phyloP scores from a whole-genome alignment of 257 asterid species.

The Thymus mandschuricus region DNA sequence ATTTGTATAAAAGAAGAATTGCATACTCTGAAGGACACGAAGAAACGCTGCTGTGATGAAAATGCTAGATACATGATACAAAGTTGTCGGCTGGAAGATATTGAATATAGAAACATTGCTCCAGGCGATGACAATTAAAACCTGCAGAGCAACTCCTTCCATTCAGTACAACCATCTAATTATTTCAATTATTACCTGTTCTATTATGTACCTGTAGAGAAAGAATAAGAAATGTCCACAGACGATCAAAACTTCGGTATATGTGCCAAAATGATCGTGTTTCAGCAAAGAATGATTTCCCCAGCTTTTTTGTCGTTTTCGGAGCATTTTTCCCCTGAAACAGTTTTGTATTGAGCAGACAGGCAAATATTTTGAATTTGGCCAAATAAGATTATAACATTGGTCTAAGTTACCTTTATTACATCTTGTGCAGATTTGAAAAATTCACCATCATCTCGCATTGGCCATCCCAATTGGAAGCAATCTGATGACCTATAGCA shows the following conservation, averaged over 20 bases:
- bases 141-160: conserved; percentile 52
- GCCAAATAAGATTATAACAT: conserved; percentile 9
- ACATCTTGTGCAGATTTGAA: conserved; percentile 67
- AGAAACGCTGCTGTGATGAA: conserved; percentile 90
- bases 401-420: conserved; percentile 48
- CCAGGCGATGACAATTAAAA: conserved; percentile 82
- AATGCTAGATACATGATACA: conserved; percentile 74
- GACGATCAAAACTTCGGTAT: conserved; percentile 92
- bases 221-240: conserved; percentile 90
- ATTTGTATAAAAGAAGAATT: conserved; percentile 23
- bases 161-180: conserved; percentile 31
- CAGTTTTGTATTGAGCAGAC: conserved; percentile 36
- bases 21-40: conserved; percentile 89
- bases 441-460: conserved; percentile 95
- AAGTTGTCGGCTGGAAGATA: conserved; percentile 58
- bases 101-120: conserved; percentile 60
- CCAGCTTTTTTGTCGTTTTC: conserved; percentile 56
- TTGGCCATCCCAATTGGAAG: conserved; percentile 98
- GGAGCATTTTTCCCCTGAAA: conserved; percentile 73
- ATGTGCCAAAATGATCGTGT: conserved; percentile 96
- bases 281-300: conserved; percentile 93
- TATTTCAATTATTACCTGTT: conserved; percentile 26
- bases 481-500: conserved; percentile 79
- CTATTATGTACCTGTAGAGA: conserved; percentile 67
- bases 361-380: conserved; percentile 18